phyloP scores from a whole-genome alignment of 2,329 filamentous ascomycete species.

The Aspergillus sp. region DNA sequence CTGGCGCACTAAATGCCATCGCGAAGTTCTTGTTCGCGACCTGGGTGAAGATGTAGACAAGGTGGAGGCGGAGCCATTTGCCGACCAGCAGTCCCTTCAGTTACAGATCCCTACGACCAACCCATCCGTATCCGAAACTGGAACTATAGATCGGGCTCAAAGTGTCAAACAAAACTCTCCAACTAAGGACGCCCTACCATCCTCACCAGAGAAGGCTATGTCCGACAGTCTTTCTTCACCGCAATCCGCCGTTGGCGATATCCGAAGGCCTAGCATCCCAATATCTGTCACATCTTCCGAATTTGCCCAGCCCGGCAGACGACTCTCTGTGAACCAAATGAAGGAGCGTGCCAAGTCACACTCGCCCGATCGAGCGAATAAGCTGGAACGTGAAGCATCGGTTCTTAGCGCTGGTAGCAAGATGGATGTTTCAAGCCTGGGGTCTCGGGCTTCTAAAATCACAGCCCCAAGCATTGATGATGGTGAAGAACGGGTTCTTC shows the following conservation, averaged over 20 bases:
- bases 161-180: slow-evolving; percentile 9
- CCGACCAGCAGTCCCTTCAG: slow-evolving; percentile 14
- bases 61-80: slow-evolving; percentile 17
- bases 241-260: slow-evolving; percentile 16
- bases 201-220: slow-evolving; percentile 8
- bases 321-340: slow-evolving; percentile 19
- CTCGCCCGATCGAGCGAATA: slow-evolving; percentile 18
- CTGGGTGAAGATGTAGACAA: slow-evolving; percentile 69
- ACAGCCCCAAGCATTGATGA: slow-evolving; percentile 51
- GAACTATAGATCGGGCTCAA: neutral
- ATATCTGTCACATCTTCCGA: slow-evolving; percentile 30
- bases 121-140: slow-evolving; percentile 11
- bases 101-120: slow-evolving; percentile 12
- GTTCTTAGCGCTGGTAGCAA: slow-evolving; percentile 33
- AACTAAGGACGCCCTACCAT: slow-evolving; percentile 5
- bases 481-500: slow-evolving; percentile 62
- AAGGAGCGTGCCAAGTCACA: slow-evolving; percentile 24
- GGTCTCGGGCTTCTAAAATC: slow-evolving; percentile 28
- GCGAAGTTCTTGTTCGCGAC: slow-evolving; percentile 80
- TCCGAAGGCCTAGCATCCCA: slow-evolving; percentile 28
- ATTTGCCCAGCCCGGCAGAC: slow-evolving; percentile 18
- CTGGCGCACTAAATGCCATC: slow-evolving; percentile 85
- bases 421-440: slow-evolving; percentile 30
- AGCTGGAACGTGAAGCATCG: slow-evolving; percentile 33
- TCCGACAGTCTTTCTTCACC: slow-evolving; percentile 16